Percentiles rank a stretch among this genome's conserved stretches.
Evolutionary conservation across 768 basidiomycete species (phyloP).

Genomic region (Dictyophora rubrovolvata): DNA sequence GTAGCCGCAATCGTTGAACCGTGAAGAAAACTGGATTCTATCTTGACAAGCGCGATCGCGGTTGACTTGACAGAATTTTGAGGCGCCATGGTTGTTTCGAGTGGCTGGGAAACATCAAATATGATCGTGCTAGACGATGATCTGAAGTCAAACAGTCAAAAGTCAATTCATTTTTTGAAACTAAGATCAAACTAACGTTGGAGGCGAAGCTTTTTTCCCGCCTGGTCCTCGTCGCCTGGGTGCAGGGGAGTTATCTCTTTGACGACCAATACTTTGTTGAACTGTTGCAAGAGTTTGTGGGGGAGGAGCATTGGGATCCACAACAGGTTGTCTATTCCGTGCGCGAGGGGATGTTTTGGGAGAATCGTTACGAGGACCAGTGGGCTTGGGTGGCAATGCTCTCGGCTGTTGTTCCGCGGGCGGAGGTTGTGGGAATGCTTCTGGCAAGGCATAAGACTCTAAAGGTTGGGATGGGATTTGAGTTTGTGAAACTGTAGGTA

Average conservation of each 20-base stretch:
- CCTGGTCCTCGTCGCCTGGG: background rate
- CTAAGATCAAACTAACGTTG: background rate
- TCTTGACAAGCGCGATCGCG: constrained; percentile 79
- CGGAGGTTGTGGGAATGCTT: constrained; percentile 21
- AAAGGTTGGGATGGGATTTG: constrained; percentile 28
- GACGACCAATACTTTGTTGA: constrained; percentile 2
- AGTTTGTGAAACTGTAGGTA: constrained; percentile 24
- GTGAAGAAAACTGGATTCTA: constrained; percentile 73
- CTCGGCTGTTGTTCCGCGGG: constrained; percentile 1
- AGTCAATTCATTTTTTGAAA: background rate
- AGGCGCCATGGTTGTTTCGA: constrained; percentile 68
- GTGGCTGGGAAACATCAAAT: constrained; percentile 63
- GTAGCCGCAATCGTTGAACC: constrained; percentile 86
- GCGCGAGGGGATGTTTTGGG: constrained; percentile 4
- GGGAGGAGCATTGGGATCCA: constrained; percentile 8
- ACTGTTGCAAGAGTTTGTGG: background rate
- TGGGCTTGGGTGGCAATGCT: constrained; percentile 15
- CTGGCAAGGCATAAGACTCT: constrained; percentile 29
- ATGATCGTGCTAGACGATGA: constrained; percentile 57
- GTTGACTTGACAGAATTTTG: constrained; percentile 78
- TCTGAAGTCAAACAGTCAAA: constrained; percentile 25
- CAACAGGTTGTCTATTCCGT: constrained; percentile 10
- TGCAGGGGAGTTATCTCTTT: constrained; percentile 4
- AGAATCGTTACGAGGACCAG: constrained; percentile 4
- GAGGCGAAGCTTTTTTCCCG: constrained; percentile 1